Base-by-base conservation (phyloP, 2,329 filamentous ascomycete genomes). In the Drechslerella dactyloides region DNA sequence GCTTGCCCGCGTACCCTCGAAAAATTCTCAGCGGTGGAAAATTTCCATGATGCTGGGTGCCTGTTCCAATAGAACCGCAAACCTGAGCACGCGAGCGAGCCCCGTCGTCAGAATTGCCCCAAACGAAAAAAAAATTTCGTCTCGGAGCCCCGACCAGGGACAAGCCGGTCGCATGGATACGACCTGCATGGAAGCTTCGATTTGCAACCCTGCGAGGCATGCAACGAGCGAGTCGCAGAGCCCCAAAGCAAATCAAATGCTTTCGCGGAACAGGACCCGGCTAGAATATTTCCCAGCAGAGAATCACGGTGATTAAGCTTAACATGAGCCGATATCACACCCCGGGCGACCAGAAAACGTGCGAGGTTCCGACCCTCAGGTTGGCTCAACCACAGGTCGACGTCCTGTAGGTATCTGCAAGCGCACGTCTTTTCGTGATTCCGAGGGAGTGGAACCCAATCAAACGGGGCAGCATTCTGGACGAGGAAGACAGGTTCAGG, bases 401-500 rank as follows among this genome's bases (percentile, higher is more conserved):
- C 23, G 48, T 1, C 17, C 4, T 8, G 8, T 11, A 5, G 6
- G 19, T 21, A 23, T 19, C n/a, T 48, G 44, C 44, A 48, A 48
- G 44, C 17, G 24, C 11, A 42, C 42, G 13, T 30, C 35, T 27
- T 33, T 53, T 33, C 27, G 40, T 33, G 56, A 60, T 57, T 44
- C 68, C 68, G 56, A 65, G 50, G 68, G 68, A 72, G 40, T 42
- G 68, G 68, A 61, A 72, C 33, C 68, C 68, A 72, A 72, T 72
- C 57, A 53, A 10, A 19, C 46, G 13, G 11, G 33, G 51, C 37
- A 55, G 42, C 46, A 35, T 52, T 48, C 48, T 37, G 27, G 10
- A 7, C 17, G 56, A 30, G 33, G 24, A 42, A 23, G 15, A 19
- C 23, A 46, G 55, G 37, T 42, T 42, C 11, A 42, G 37, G 17